Evolutionary conservation across 371 early-diverging fungal genomes (phyloP).

Genomic region (Mortierella sp.): DNA sequence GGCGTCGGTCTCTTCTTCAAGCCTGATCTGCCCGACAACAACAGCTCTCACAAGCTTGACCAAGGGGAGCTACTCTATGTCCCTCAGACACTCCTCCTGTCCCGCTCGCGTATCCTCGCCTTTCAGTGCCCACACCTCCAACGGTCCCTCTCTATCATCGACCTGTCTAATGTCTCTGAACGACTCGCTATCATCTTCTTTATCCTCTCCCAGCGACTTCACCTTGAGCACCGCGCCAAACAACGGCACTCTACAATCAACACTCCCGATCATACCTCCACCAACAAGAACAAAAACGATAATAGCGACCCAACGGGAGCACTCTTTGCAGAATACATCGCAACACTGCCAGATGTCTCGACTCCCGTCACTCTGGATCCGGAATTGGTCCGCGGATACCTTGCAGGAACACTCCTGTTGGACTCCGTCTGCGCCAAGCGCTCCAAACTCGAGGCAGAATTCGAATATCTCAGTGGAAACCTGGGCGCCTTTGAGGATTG

Average conservation of each 20-base stretch:
- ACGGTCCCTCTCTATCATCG: slow-evolving; percentile 21
- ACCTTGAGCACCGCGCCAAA: not conserved
- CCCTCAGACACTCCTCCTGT: slow-evolving; percentile 25
- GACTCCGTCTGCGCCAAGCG: slow-evolving; percentile 60
- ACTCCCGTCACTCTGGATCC: slow-evolving; percentile 47
- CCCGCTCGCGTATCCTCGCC: slow-evolving; percentile 22
- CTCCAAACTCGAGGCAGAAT: slow-evolving; percentile 41
- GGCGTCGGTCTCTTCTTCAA: slow-evolving; percentile 42
- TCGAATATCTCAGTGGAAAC: slow-evolving; percentile 41
- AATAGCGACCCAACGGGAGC: not conserved
- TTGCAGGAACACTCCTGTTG: slow-evolving; percentile 61
- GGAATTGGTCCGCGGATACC: slow-evolving; percentile 32
- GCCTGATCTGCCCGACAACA: not conserved
- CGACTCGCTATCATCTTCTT: slow-evolving; percentile 43
- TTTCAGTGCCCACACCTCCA: slow-evolving; percentile 8
- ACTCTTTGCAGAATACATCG: slow-evolving; percentile 28
- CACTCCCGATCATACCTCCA: not conserved
- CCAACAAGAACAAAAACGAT: not conserved
- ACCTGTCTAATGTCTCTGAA: slow-evolving; percentile 27
- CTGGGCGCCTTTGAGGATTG: slow-evolving; percentile 40
- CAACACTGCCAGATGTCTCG: slow-evolving; percentile 32
- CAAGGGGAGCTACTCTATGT: slow-evolving; percentile 40
- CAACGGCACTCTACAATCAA: not conserved
- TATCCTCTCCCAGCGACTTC: not conserved
- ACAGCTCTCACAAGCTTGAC: not conserved